Conservation (phyloP, 306 rosid genomes). For the Lathyrus aphaca region DNA sequence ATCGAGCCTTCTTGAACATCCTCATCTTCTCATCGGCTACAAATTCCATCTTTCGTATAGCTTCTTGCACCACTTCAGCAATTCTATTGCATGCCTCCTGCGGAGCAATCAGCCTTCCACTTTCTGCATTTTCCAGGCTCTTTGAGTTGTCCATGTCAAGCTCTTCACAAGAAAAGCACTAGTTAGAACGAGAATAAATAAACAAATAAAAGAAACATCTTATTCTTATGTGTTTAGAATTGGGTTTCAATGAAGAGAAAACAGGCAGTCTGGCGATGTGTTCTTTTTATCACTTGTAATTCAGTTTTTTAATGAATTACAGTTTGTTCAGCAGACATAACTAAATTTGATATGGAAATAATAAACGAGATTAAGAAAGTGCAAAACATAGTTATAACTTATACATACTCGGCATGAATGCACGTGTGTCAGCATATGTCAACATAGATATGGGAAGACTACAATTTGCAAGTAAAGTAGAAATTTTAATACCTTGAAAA, state of each 20-base stretch:
- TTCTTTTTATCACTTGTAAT: neutral
- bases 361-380: neutral
- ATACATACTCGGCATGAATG: neutral
- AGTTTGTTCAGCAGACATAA: slow-evolving; percentile 16
- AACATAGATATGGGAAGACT: slow-evolving; percentile 24
- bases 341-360: slow-evolving; percentile 25
- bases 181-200: slow-evolving; percentile 24
- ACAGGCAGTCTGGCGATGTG: neutral
- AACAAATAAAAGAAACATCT: slow-evolving; percentile 11
- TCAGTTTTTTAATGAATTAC: neutral
- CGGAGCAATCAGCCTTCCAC: slow-evolving; percentile 85
- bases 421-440: neutral
- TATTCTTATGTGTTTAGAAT: slow-evolving; percentile 13
- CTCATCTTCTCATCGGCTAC: slow-evolving; percentile 99
- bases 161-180: slow-evolving; percentile 58
- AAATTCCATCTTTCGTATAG: slow-evolving; percentile 91
- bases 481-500: slow-evolving; percentile 75
- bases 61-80: slow-evolving; percentile 96
- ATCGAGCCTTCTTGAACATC: slow-evolving; percentile 88
- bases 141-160: slow-evolving; percentile 78
- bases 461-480: slow-evolving; percentile 9
- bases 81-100: slow-evolving; percentile 96
- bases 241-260: slow-evolving; percentile 19
- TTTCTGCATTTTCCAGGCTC: slow-evolving; percentile 81
- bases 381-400: slow-evolving; percentile 9